phyloP scores from a whole-genome alignment of 1,284 basidiomycete genomes.

The Volvariella volvacea region DNA sequence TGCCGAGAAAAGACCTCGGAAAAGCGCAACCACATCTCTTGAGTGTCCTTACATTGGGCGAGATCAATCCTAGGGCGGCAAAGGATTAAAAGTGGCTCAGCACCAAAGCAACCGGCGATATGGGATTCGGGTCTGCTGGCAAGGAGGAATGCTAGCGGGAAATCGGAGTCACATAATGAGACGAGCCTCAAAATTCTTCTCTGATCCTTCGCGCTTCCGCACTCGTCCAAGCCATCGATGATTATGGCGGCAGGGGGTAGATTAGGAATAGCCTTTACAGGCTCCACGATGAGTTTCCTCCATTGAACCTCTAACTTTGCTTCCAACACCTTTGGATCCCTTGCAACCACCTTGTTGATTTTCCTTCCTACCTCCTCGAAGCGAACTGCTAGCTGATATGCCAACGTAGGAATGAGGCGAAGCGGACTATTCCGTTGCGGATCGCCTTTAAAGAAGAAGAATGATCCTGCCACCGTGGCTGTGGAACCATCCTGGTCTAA shows the following conservation, averaged over 20 bases:
- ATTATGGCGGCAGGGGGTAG: background rate
- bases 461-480: conserved; percentile 1
- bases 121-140: no score
- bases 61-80: no score
- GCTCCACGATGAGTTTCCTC: background rate
- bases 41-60: no score
- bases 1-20: no score
- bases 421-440: conserved; percentile 5
- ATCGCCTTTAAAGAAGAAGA: conserved; percentile 13
- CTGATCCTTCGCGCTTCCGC: no score
- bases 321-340: background rate
- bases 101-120: no score
- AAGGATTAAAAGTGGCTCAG: no score
- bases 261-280: background rate
- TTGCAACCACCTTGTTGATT: background rate
- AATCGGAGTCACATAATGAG: no score
- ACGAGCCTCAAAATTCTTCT: no score
- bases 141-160: no score
- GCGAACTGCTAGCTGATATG: conserved; percentile 11
- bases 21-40: no score
- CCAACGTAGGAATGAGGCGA: conserved; percentile 13
- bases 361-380: background rate
- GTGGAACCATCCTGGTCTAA: background rate
- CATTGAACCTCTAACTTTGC: background rate
- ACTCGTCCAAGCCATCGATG: conserved; percentile 3